Evolutionary conservation across 176 grass and related monocot species (phyloP).

Genomic region (Rhipidocladum racemiflorum): DNA sequence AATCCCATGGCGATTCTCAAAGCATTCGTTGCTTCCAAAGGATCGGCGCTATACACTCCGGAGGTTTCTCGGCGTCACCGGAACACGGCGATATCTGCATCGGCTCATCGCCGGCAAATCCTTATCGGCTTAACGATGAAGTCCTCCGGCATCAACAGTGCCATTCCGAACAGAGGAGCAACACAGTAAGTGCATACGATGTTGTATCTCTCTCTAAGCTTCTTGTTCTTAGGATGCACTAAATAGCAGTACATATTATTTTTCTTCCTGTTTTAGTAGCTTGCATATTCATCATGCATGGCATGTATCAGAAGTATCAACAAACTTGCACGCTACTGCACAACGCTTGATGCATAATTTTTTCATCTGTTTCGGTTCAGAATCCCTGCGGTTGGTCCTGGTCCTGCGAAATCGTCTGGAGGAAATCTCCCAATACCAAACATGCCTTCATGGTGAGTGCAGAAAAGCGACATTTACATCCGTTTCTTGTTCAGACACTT

Average conservation of each 20-base stretch:
- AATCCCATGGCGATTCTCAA: constrained; percentile 17
- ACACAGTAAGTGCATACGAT: constrained; percentile 15
- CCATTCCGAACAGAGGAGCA: neutral
- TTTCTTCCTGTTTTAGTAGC: neutral
- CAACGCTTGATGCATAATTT: neutral
- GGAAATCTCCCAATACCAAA: constrained; percentile 43
- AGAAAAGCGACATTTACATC: neutral
- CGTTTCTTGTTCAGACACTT: neutral
- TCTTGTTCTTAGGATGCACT: neutral
- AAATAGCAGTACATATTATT: neutral
- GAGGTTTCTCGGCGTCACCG: neutral
- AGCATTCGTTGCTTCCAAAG: neutral
- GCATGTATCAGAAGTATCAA: neutral
- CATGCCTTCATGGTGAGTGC: constrained; percentile 50
- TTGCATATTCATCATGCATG: neutral
- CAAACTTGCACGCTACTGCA: neutral
- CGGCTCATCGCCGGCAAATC: neutral
- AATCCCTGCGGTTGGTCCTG: constrained; percentile 25
- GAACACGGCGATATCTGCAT: neutral
- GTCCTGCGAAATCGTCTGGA: neutral
- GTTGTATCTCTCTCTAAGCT: neutral
- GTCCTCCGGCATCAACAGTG: constrained; percentile 20
- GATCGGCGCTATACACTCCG: neutral
- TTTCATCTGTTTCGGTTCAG: constrained; percentile 16
- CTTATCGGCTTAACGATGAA: constrained; percentile 19